Conservation (phyloP, 148 eudicot genomes). For the Persicaria maculosa region DNA sequence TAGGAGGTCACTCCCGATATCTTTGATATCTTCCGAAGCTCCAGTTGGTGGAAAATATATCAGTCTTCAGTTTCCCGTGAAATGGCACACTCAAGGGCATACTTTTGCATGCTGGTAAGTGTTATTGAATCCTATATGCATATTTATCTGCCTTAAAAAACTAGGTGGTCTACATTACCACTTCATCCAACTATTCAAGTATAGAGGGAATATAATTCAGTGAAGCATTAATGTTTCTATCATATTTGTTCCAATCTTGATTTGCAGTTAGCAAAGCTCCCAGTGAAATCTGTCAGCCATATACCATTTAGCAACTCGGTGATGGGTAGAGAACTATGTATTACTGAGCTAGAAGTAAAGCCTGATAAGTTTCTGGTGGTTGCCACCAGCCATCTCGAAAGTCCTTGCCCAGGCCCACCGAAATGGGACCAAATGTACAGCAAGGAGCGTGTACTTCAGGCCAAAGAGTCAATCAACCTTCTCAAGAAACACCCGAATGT, state of each 20-base stretch:
- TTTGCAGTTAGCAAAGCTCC: conserved; percentile 62
- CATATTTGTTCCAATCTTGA: not conserved
- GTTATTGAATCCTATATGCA: not conserved
- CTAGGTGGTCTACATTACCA: not conserved
- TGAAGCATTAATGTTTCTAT: not conserved
- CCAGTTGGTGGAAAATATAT: conserved; percentile 82
- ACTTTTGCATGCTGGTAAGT: conserved; percentile 95
- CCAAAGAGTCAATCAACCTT: conserved; percentile 46
- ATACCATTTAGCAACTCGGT: conserved; percentile 49
- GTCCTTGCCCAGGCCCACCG: conserved; percentile 85
- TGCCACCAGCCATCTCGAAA: conserved; percentile 84
- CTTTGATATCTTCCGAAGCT: conserved; percentile 49
- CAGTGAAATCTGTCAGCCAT: conserved; percentile 59
- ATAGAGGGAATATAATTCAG: not conserved
- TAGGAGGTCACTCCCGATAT: conserved; percentile 83
- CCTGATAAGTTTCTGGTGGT: conserved; percentile 35
- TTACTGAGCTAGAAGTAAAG: conserved; percentile 44
- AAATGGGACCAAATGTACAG: conserved; percentile 86
- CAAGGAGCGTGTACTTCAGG: conserved; percentile 84
- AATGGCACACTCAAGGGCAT: conserved; percentile 31
- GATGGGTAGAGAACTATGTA: conserved; percentile 76
- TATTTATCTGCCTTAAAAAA: not conserved
- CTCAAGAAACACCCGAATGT: conserved; percentile 49
- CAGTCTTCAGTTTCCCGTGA: conserved; percentile 49
- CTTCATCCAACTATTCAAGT: not conserved